A percentile compares a stretch with the other conserved stretches of the same genome.
phyloP scores from a whole-genome alignment of 345 rosid genomes.

The Eucalyptus cloeziana region DNA sequence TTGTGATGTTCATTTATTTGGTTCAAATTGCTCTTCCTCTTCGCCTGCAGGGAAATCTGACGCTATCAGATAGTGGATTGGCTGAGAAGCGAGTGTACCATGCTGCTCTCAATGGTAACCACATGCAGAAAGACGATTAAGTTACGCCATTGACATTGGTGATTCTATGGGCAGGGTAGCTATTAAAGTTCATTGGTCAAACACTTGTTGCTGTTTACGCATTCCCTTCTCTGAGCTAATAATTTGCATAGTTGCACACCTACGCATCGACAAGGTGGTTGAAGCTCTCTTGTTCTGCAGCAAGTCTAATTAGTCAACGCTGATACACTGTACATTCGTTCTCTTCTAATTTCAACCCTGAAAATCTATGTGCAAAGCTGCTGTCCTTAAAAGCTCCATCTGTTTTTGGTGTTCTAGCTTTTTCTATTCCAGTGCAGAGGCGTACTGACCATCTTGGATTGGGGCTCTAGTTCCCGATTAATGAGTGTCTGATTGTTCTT shows the following conservation, averaged over 20 bases:
- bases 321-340: background rate
- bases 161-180: background rate
- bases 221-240: background rate
- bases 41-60: slow-evolving; percentile 64
- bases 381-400: background rate
- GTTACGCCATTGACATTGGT: background rate
- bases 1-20: background rate
- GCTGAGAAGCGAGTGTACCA: slow-evolving; percentile 88
- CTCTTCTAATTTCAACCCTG: background rate
- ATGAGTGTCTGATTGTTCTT: background rate
- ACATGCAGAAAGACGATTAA: slow-evolving; percentile 57
- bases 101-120: slow-evolving; percentile 87
- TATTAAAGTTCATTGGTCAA: background rate
- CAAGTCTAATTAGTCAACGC: background rate
- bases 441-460: background rate
- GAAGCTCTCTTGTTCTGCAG: background rate
- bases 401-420: background rate
- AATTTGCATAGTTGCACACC: background rate
- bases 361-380: background rate
- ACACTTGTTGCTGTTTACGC: background rate
- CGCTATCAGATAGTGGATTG: slow-evolving; percentile 64
- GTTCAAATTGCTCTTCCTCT: background rate
- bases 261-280: background rate
- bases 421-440: background rate
- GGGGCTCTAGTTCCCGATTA: background rate